Evolutionary conservation across 768 basidiomycete species (phyloP), one percentile per base, ranked within the genome.

Genomic region (Mycena galopus): DNA sequence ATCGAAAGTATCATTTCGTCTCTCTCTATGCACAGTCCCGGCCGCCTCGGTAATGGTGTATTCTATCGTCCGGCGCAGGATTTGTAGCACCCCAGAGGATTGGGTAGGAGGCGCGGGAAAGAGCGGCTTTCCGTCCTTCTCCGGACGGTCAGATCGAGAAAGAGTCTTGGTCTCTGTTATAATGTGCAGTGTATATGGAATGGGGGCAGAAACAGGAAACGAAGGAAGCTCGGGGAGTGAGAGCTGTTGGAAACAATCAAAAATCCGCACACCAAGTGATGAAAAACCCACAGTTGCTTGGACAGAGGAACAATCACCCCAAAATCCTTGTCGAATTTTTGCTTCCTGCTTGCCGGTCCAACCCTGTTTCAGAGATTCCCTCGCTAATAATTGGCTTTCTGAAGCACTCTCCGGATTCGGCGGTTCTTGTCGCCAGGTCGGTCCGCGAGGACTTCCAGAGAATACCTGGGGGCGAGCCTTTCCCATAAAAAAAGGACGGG

Each of bases 91-190:
- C 19, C 51, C 8, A 4, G 33, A 35, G 7, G 57, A 33, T 11
- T 21, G 23, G 19, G 47, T 47, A 11, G 67, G 67, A 9, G 50
- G 50, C 4, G 29, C 67, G 12, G 67, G 67, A 50, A 69, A 69
- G 0, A 69, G 67, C 39, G 58, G 47, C 35, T 69, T 69, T 17
- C 58, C 58, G 47, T 69, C 44, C 32, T 69, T 69, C 21, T 69
- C 67, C 3, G 67, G 44, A 5, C 44, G 30, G 21, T 69, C 59
- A 6, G 66, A 53, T 29, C 17, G 27, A 21, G 14, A 1, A 7
- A 29, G 16, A 3, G 37, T 12, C 44, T 67, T 67, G 14, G 66
- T 69, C 10, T 69, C 67, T 30, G 58, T 62, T 23, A n/a, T 16
- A 21, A 69, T 42, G 19, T 61, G 47, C 14, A 69, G 10, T 25